phyloP scores from a whole-genome alignment of 768 basidiomycete species.

The Pulveroboletus ravenelii region DNA sequence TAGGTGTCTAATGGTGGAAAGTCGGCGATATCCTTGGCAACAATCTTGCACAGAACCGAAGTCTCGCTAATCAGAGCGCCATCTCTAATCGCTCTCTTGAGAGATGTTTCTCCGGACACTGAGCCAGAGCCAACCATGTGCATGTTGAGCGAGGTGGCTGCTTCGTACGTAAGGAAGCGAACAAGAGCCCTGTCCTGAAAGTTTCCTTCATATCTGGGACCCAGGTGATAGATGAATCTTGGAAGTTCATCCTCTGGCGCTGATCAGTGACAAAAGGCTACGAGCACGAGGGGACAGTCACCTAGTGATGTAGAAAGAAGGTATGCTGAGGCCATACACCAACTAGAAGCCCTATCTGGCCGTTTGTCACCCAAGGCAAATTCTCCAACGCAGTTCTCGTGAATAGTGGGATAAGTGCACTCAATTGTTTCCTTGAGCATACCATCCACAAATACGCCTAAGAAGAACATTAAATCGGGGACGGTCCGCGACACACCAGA shows the following conservation, averaged over 20 bases:
- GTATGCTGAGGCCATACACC: slow-evolving; percentile 67
- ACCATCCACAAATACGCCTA: slow-evolving; percentile 76
- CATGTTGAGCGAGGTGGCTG: slow-evolving; percentile 79
- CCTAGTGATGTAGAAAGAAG: slow-evolving; percentile 56
- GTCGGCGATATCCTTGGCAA: slow-evolving; percentile 18
- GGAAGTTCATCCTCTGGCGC: slow-evolving; percentile 61
- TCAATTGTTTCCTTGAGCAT: slow-evolving; percentile 57
- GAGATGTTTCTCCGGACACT: slow-evolving; percentile 34
- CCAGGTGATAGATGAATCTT: slow-evolving; percentile 74
- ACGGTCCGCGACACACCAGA: not conserved
- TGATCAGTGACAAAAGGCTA: slow-evolving; percentile 12
- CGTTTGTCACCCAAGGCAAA: slow-evolving; percentile 57
- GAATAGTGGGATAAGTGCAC: slow-evolving; percentile 55
- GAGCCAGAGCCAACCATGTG: slow-evolving; percentile 52
- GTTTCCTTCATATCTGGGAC: slow-evolving; percentile 70
- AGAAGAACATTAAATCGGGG: slow-evolving; percentile 2
- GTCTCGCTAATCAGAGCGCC: slow-evolving; percentile 38
- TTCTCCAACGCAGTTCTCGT: slow-evolving; percentile 34
- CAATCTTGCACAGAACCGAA: slow-evolving; percentile 40
- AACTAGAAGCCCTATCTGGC: slow-evolving; percentile 35
- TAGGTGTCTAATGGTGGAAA: slow-evolving; percentile 13
- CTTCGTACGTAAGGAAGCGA: slow-evolving; percentile 81
- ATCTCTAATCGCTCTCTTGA: slow-evolving; percentile 39
- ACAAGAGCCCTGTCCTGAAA: slow-evolving; percentile 70
- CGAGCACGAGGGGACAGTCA: slow-evolving; percentile 20